Evolutionary conservation across 208 protist genomes (phyloP).

Genomic region (Phytomonas francai): DNA sequence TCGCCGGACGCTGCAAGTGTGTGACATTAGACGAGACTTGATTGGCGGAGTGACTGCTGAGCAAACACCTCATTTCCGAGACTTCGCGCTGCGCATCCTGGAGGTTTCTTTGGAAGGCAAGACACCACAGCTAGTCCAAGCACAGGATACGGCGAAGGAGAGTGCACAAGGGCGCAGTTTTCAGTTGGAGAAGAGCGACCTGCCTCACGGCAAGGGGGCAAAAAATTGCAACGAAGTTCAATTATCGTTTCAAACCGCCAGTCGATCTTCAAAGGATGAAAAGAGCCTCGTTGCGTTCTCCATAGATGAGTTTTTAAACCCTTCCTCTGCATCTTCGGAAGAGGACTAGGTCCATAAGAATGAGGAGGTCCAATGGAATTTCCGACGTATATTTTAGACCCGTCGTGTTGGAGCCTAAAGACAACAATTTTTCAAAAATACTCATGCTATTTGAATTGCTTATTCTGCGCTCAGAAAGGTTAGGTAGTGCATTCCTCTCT

Average conservation of each 20-base stretch:
- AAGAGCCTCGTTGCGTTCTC: neutral
- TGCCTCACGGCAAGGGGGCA: neutral
- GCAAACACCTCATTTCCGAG: slow-evolving; percentile 39
- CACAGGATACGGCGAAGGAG: neutral
- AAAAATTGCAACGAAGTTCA: neutral
- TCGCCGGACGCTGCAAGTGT: slow-evolving; percentile 37
- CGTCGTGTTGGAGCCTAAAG: neutral
- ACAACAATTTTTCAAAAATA: neutral
- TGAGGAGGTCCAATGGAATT: neutral
- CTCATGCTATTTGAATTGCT: neutral
- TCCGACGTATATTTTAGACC: neutral
- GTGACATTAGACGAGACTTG: slow-evolving; percentile 32
- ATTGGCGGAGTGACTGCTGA: slow-evolving; percentile 42
- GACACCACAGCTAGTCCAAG: slow-evolving; percentile 18
- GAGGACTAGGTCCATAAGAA: neutral
- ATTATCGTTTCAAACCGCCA: neutral
- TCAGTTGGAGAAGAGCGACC: neutral
- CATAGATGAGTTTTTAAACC: neutral
- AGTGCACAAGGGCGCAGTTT: neutral
- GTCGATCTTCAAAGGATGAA: neutral
- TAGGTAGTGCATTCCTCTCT: neutral
- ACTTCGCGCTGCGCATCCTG: slow-evolving; percentile 30
- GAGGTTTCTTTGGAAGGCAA: slow-evolving; percentile 35
- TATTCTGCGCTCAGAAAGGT: neutral
- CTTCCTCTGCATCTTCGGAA: neutral